Evolutionary conservation across 2,329 filamentous ascomycete genomes (phyloP), one percentile per base, ranked within the genome.

Genomic region (Penicillium brasilianum): DNA sequence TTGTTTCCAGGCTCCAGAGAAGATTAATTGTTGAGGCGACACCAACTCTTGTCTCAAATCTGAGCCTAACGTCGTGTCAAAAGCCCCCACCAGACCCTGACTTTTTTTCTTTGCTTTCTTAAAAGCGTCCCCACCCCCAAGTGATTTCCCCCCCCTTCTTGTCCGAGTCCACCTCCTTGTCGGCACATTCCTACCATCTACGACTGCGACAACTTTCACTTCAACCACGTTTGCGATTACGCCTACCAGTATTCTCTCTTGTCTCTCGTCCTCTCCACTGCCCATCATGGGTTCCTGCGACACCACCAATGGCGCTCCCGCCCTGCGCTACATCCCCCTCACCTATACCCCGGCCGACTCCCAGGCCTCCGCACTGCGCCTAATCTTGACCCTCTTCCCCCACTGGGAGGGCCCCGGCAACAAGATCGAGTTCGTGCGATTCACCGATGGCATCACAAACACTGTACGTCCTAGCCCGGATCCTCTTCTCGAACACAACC

Each of bases 401-500:
- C 88, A 96, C 70, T 99, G 95, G 95, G 84, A 88, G 68, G 84
- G 85, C 51, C 82, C 85, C 37, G 87, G 88, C 66, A 90, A 91
- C 59, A 86, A 89, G 46, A 85, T 99, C 70, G 88, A 95, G 72
- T 92, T 98, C 74, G 85, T 92, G 68, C 89, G 91, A 66, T 99
- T 98, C 82, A 99, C 93, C 41, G 95, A 99, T 73, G 95, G 95
- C 74, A 99, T 98, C 80, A 99, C 95, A 68, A 99, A 99, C 80
- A 98, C 93, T 66, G 85, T 87, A 79, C 68, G 84, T 82, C 57
- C 50, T 7, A 22, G 11, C 50, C 14, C 37, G 32, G 20, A 18
- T 14, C 14, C 30, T 6, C 8, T 16, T 10, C n/a, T 28, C 16
- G 22, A 10, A n/a, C 14, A 20, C 36, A 51, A 63, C 58, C 32